Conservation (phyloP, 1,284 basidiomycete species). For the Ceratobasidium sp. region DNA sequence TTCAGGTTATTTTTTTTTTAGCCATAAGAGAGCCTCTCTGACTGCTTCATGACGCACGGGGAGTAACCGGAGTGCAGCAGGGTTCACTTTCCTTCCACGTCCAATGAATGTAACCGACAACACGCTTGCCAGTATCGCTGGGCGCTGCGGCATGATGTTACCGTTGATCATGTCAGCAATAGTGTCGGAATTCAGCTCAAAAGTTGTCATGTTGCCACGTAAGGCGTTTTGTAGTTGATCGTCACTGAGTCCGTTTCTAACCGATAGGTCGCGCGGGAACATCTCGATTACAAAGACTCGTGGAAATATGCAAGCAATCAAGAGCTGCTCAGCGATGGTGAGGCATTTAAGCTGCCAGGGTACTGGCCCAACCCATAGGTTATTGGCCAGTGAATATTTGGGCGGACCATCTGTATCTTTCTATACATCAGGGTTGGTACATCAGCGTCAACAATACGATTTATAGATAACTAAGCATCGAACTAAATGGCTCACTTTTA, state of each 20-base stretch:
- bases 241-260: conserved; percentile 47
- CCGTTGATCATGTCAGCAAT: conserved; percentile 57
- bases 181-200: conserved; percentile 52
- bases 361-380: conserved; percentile 59
- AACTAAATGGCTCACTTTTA: background rate
- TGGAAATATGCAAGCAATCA: conserved; percentile 54
- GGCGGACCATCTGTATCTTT: conserved; percentile 40
- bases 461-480: too few relatives aligned
- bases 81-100: conserved; percentile 53
- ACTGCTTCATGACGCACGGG: conserved; percentile 53
- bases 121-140: conserved; percentile 55
- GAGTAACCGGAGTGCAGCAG: conserved; percentile 53
- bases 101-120: conserved; percentile 60
- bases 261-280: conserved; percentile 52
- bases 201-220: conserved; percentile 59
- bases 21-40: conserved; percentile 49
- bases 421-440: background rate
- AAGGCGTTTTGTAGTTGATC: conserved; percentile 55
- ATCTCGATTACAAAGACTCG: conserved; percentile 58
- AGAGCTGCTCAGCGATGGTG: conserved; percentile 55
- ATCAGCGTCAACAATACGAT: too few relatives aligned
- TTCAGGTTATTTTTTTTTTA: conserved; percentile 36
- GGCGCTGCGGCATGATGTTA: conserved; percentile 56
- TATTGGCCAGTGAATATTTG: conserved; percentile 56
- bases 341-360: conserved; percentile 53